Conservation (phyloP, 2,329 filamentous ascomycete species). For the Cryoendolithus antarcticus region DNA sequence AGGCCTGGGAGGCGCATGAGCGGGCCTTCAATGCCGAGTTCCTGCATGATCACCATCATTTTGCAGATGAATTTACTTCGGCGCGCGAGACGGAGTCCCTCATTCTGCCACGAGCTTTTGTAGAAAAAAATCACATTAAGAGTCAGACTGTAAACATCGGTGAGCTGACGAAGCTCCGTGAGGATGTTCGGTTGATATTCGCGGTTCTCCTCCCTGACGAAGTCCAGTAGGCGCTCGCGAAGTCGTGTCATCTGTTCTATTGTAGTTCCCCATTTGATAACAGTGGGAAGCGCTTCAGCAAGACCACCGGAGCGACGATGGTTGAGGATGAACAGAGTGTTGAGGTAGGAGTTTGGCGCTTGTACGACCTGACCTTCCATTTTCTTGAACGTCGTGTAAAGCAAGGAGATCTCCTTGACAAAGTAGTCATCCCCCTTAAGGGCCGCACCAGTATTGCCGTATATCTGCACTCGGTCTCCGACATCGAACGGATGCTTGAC, state of each 20-base stretch:
- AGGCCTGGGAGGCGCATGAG: slow-evolving; percentile 59
- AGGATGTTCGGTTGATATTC: slow-evolving; percentile 80
- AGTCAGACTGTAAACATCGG: slow-evolving; percentile 72
- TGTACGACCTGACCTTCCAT: slow-evolving; percentile 95
- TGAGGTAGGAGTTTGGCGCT: slow-evolving; percentile 86
- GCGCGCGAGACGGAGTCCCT: slow-evolving; percentile 73
- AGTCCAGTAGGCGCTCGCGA: slow-evolving; percentile 67
- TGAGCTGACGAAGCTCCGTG: slow-evolving; percentile 68
- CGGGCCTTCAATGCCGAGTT: slow-evolving; percentile 75
- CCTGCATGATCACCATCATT: slow-evolving; percentile 73
- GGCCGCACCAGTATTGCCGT: slow-evolving; percentile 72
- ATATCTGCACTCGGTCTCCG: slow-evolving; percentile 81
- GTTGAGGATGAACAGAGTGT: slow-evolving; percentile 88
- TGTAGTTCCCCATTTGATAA: slow-evolving; percentile 80
- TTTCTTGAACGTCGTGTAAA: slow-evolving; percentile 98
- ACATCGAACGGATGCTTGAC: slow-evolving; percentile 97
- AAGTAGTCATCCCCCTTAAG: slow-evolving; percentile 86
- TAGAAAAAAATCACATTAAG: slow-evolving; percentile 96
- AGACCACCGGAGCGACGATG: slow-evolving; percentile 80
- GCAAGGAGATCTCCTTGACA: slow-evolving; percentile 80
- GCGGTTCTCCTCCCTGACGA: slow-evolving; percentile 72
- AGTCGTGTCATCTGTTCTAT: slow-evolving; percentile 72
- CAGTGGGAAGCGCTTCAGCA: slow-evolving; percentile 72
- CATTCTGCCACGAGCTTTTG: slow-evolving; percentile 94
- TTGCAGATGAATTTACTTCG: slow-evolving; percentile 93